These are phyloP conservation scores for Beauveria bassiana DNA, from an alignment of 2,329 filamentous ascomycete species.

Conservation along the genomic window DNA sequence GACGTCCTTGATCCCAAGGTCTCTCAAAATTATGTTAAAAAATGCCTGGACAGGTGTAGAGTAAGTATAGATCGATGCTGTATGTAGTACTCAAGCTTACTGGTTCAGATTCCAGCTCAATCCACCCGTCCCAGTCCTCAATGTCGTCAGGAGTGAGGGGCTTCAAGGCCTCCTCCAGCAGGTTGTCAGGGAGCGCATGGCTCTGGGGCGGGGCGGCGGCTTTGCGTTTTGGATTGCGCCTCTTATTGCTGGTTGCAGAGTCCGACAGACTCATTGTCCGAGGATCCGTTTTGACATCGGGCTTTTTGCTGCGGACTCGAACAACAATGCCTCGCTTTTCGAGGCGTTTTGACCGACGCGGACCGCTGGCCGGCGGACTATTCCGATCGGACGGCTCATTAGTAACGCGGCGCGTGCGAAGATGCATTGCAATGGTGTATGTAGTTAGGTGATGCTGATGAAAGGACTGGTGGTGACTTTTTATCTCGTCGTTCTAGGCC, in stretches of 20 bases:
- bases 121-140: slow-evolving; percentile 62
- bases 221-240: slow-evolving; percentile 38
- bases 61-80: slow-evolving; percentile 12
- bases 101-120: slow-evolving; percentile 85
- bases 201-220: slow-evolving; percentile 25
- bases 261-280: not conserved
- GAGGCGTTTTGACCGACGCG: not conserved
- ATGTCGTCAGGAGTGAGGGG: slow-evolving; percentile 45
- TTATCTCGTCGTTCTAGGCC: not conserved
- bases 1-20: slow-evolving; percentile 67
- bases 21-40: slow-evolving; percentile 77
- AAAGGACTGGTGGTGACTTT: not conserved
- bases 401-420: not conserved
- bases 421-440: not conserved
- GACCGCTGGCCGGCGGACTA: not conserved
- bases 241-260: slow-evolving; percentile 16
- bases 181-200: slow-evolving; percentile 28
- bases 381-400: not conserved
- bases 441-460: not conserved
- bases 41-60: slow-evolving; percentile 47
- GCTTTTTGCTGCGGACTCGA: not conserved
- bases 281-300: not conserved
- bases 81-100: slow-evolving; percentile 36
- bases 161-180: slow-evolving; percentile 38
- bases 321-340: not conserved